These are phyloP conservation scores for Russula emetica DNA, from an alignment of 768 basidiomycete genomes.

Conservation along the genomic window DNA sequence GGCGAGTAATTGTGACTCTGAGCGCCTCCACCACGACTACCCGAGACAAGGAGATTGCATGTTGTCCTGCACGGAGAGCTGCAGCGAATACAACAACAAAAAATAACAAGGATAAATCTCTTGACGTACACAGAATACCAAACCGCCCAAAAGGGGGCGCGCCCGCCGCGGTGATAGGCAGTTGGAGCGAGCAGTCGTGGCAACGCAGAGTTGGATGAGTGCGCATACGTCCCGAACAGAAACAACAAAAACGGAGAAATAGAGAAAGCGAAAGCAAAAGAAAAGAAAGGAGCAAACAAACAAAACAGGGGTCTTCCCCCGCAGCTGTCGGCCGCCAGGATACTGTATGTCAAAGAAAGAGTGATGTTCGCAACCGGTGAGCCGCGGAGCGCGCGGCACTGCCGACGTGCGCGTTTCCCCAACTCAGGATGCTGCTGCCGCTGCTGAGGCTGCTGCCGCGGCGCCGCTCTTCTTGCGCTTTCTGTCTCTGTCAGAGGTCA, in stretches of 20 bases:
- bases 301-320: background rate
- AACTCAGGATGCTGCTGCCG: slow-evolving; percentile 11
- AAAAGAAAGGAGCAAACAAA: background rate
- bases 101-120: background rate
- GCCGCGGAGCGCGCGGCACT: slow-evolving; percentile 23
- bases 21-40: background rate
- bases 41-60: background rate
- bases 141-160: background rate
- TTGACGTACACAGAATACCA: background rate
- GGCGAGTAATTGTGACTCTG: background rate
- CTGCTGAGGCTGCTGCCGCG: slow-evolving; percentile 12
- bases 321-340: background rate
- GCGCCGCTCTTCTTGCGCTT: slow-evolving; percentile 24
- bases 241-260: background rate
- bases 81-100: background rate
- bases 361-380: background rate
- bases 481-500: background rate
- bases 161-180: background rate
- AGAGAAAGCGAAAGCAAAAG: background rate
- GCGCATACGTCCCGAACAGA: background rate
- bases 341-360: background rate
- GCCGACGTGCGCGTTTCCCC: background rate
- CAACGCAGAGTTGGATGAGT: background rate
- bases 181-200: background rate
- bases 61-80: background rate